These are phyloP conservation scores for Trichoderma sp. DNA, from an alignment of 2,329 filamentous ascomycete species.

Conservation along the genomic window DNA sequence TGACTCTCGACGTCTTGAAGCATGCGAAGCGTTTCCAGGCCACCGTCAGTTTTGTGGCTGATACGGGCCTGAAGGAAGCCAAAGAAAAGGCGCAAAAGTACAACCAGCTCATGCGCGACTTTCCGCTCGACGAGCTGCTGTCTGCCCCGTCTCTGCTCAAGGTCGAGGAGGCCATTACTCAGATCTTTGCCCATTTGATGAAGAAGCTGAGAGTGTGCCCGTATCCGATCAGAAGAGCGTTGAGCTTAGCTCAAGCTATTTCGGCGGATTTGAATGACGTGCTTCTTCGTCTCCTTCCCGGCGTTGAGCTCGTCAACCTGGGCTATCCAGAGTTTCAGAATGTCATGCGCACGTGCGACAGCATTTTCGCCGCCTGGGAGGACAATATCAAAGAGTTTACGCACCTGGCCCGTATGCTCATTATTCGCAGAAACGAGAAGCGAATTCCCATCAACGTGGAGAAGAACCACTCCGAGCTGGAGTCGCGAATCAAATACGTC, in stretches of 20 bases:
- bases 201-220: constrained; percentile 97
- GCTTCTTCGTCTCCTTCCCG: constrained; percentile 82
- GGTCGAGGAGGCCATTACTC: constrained; percentile 82
- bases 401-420: constrained; percentile 94
- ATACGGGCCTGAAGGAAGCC: constrained; percentile 94
- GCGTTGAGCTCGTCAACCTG: constrained; percentile 85
- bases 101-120: constrained; percentile 98
- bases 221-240: constrained; percentile 87
- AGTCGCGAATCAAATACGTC: constrained; percentile 91
- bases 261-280: constrained; percentile 89
- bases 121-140: constrained; percentile 90
- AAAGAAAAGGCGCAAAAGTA: constrained; percentile 98
- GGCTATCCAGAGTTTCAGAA: constrained; percentile 88
- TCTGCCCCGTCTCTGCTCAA: constrained; percentile 89
- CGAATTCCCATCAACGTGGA: constrained; percentile 98
- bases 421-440: constrained; percentile 89
- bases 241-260: constrained; percentile 95
- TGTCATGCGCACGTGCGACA: constrained; percentile 80
- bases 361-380: constrained; percentile 92
- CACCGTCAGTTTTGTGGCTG: constrained; percentile 93
- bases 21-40: constrained; percentile 98
- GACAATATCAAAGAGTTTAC: constrained; percentile 97
- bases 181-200: constrained; percentile 94
- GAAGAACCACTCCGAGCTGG: constrained; percentile 83
- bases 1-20: constrained; percentile 94